phyloP scores from a whole-genome alignment of 306 rosid genomes.

The Quercus suber region DNA sequence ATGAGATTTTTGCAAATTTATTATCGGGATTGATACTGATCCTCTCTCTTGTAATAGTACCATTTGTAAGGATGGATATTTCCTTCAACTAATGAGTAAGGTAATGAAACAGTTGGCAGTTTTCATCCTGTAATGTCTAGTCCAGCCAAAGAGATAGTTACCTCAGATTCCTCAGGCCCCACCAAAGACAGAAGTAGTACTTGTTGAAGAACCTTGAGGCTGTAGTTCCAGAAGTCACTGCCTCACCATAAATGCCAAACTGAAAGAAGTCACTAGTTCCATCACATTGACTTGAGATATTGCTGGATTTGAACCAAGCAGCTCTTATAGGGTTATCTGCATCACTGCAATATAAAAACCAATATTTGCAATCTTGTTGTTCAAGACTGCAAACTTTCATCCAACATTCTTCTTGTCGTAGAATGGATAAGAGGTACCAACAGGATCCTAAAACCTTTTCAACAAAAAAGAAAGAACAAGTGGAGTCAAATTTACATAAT shows the following conservation, averaged over 20 bases:
- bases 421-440: conserved; percentile 50
- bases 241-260: conserved; percentile 1
- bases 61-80: neutral
- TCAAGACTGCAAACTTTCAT: conserved; percentile 43
- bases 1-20: neutral
- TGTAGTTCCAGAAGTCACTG: neutral
- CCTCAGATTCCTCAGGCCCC: conserved; percentile 12
- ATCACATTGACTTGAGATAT: conserved; percentile 44
- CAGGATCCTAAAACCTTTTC: conserved; percentile 53
- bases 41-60: neutral
- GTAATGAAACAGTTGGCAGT: neutral
- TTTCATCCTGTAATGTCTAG: neutral
- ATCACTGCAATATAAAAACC: conserved; percentile 39
- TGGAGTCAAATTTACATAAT: neutral
- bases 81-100: neutral
- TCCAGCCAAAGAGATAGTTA: neutral
- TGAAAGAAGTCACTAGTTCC: conserved; percentile 13
- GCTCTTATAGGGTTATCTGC: conserved; percentile 27
- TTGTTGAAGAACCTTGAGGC: neutral
- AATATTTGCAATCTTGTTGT: conserved; percentile 29
- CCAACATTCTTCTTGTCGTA: conserved; percentile 64
- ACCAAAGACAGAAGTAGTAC: conserved; percentile 4
- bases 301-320: conserved; percentile 50
- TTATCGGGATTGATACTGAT: neutral
- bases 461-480: neutral